Evolutionary conservation across 805 yeast genomes (phyloP).

Genomic region (Kuraishia hungarica): DNA sequence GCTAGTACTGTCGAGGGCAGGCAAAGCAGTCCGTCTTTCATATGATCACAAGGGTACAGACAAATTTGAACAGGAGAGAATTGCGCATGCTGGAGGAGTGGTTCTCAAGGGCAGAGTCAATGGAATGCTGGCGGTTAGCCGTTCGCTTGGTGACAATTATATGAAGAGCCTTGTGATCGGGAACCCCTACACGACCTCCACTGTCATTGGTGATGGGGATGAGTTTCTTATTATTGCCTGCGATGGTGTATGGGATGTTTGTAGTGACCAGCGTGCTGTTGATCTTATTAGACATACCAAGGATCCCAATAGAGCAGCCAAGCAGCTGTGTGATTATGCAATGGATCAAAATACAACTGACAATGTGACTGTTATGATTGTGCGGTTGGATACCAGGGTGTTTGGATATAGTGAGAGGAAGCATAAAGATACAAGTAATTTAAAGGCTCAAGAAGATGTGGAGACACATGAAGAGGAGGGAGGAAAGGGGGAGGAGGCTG

Average conservation of each 20-base stretch:
- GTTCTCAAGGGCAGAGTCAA: constrained; percentile 88
- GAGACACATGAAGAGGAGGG: neutral
- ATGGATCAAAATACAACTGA: constrained; percentile 77
- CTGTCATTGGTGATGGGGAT: constrained; percentile 59
- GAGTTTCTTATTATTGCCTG: constrained; percentile 86
- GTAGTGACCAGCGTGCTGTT: constrained; percentile 79
- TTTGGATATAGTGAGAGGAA: constrained; percentile 18
- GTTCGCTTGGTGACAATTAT: constrained; percentile 90
- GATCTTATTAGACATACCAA: constrained; percentile 46
- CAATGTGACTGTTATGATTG: constrained; percentile 90
- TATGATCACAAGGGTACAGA: constrained; percentile 95
- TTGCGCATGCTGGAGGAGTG: constrained; percentile 74
- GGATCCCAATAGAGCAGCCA: constrained; percentile 62
- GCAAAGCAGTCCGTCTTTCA: constrained; percentile 68
- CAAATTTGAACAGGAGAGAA: constrained; percentile 63
- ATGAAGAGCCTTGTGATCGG: constrained; percentile 87
- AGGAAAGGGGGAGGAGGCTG: neutral
- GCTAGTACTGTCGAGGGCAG: constrained; percentile 67
- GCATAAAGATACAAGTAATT: neutral
- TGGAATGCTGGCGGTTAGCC: constrained; percentile 90
- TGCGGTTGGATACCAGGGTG: constrained; percentile 40
- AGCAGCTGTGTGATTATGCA: constrained; percentile 61
- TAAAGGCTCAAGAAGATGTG: neutral
- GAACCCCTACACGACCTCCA: constrained; percentile 85
- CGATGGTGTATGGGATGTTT: constrained; percentile 96